Evolutionary conservation across 1,284 basidiomycete genomes (phyloP), one percentile per base, ranked within the genome.

Genomic region (Boletus smithii): DNA sequence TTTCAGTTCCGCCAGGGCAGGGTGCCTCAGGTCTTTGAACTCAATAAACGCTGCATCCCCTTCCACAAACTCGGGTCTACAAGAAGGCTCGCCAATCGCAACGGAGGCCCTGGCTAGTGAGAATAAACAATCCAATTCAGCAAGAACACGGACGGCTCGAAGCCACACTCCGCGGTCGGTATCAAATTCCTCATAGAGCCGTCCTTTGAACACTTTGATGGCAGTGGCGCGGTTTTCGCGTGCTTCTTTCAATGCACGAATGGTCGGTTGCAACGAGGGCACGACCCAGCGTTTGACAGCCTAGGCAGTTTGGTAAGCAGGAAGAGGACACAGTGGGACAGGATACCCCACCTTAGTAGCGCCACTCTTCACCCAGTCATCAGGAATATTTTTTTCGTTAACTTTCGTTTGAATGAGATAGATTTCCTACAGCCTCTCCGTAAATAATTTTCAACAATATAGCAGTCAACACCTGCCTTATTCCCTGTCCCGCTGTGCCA

Each of bases 91-190:
- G 36, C 94, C 95, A 43, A 99, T 80, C 10, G 91, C 90, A 27
- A 74, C 68, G 1, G 95, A 97, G 0, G 94, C 81, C 68, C 94
- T 95, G 7, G 95, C 89, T 41, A 99, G 73, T 57, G 91, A 94
- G 61, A 97, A 82, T 26, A 99, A 73, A 67, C 97, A 99, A 68
- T 99, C 97, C 20, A 99, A 73, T 70, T 97, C 84, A 43, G 94
- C 81, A 56, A 91, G 73, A 37, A 90, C 81, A 51, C 88, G 80
- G 49, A 93, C 76, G 14, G 84, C 80, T 20, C 85, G 81, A 50
- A 90, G 71, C 91, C 89, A 94, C 14, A 84, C 70, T 14, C 78
- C 74, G 29, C 91, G 81, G 59, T 97, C 91, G 7, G 79, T 74
- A 62, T 95, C 91, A 63, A 97, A 98, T 69, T 94, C 90, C 10